Percentiles rank a stretch among this genome's conserved stretches.
phyloP scores from a whole-genome alignment of 176 grass and related monocot species.

The Pontederia crassipes region DNA sequence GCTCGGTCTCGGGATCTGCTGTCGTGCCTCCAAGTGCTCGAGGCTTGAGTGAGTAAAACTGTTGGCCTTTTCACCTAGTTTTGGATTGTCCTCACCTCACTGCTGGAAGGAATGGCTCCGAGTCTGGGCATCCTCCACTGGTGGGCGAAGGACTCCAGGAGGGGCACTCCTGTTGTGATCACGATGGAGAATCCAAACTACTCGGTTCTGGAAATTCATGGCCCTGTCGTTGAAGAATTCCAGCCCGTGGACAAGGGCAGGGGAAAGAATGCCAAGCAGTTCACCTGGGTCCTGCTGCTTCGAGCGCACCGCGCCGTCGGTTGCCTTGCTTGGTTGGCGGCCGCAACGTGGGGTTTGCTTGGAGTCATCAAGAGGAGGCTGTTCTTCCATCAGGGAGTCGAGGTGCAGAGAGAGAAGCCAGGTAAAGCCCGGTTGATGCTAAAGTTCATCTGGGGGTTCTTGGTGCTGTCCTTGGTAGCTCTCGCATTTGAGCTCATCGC shows the following conservation, averaged over 20 bases:
- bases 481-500: slow-evolving; percentile 66
- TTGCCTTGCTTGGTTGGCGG: slow-evolving; percentile 64
- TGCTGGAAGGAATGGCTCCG: slow-evolving; percentile 30
- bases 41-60: background rate
- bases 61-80: background rate
- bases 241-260: slow-evolving; percentile 39
- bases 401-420: slow-evolving; percentile 39
- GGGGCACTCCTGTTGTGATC: slow-evolving; percentile 71
- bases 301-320: slow-evolving; percentile 78
- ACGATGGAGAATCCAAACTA: slow-evolving; percentile 94
- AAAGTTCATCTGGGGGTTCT: slow-evolving; percentile 52
- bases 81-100: background rate
- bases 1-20: background rate
- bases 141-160: slow-evolving; percentile 46
- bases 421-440: slow-evolving; percentile 43
- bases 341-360: slow-evolving; percentile 53
- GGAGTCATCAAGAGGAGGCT: slow-evolving; percentile 58
- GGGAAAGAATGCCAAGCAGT: slow-evolving; percentile 90
- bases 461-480: slow-evolving; percentile 50
- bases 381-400: slow-evolving; percentile 26
- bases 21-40: background rate
- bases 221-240: slow-evolving; percentile 30
- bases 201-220: slow-evolving; percentile 84
- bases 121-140: slow-evolving; percentile 36
- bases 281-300: slow-evolving; percentile 85